Percentiles rank a stretch among this genome's conserved stretches.
Conservation (phyloP, 352 stramenopile genomes). For the Thraustochytrium striatum region DNA sequence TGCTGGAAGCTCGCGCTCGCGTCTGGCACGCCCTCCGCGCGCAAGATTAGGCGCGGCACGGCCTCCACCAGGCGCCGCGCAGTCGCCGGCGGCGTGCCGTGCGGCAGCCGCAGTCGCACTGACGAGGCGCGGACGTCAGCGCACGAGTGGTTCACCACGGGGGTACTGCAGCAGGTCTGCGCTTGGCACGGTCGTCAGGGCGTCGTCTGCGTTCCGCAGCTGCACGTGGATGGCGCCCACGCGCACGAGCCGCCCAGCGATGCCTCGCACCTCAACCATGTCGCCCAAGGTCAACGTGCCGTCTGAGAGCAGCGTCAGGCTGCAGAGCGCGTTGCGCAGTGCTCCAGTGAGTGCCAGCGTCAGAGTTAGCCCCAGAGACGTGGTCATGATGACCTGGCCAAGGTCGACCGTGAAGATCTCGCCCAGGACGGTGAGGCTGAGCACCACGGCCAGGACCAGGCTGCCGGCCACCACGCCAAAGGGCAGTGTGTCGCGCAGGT, state of each 20-base stretch:
- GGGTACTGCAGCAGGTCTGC: slow-evolving; percentile 17
- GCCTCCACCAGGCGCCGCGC: too few relatives aligned
- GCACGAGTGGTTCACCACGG: slow-evolving; percentile 22
- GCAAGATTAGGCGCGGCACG: too few relatives aligned
- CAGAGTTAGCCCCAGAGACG: not conserved
- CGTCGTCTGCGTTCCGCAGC: not conserved
- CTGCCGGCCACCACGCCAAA: not conserved
- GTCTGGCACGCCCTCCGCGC: too few relatives aligned
- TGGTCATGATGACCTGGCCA: not conserved
- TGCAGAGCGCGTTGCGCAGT: not conserved
- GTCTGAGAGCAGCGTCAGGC: slow-evolving; percentile 23
- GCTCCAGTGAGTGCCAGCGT: not conserved
- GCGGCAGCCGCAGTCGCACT: not conserved
- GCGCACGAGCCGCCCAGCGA: slow-evolving; percentile 25
- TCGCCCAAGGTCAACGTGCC: not conserved
- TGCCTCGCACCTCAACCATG: slow-evolving; percentile 18
- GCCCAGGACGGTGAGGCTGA: not conserved
- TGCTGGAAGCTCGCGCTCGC: too few relatives aligned
- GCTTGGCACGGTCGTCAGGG: not conserved
- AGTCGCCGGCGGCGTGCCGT: too few relatives aligned
- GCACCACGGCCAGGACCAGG: slow-evolving; percentile 4
- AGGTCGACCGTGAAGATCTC: not conserved
- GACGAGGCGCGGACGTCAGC: not conserved
- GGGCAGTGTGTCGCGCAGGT: slow-evolving; percentile 3
- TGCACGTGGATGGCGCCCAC: slow-evolving; percentile 12